Percentiles rank a stretch among this genome's conserved stretches.
Conservation (phyloP, 2,329 filamentous ascomycete genomes). For the Nemania sp. region DNA sequence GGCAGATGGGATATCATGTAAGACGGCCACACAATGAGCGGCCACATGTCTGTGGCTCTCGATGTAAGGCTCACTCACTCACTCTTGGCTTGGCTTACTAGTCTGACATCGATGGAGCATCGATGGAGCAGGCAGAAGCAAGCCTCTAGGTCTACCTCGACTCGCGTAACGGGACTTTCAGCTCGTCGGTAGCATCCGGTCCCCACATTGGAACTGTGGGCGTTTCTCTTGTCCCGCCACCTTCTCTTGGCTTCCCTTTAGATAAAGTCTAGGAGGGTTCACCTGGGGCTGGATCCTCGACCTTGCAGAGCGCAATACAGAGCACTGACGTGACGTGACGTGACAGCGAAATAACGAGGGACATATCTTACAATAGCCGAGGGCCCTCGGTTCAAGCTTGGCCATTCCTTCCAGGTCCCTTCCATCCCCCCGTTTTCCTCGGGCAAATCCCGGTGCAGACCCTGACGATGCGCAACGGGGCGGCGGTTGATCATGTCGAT, state of each 20-base stretch:
- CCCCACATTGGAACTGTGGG: conserved; percentile 13
- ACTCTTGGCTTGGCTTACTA: conserved; percentile 13
- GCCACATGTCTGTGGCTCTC: conserved; percentile 8
- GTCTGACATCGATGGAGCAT: conserved; percentile 13
- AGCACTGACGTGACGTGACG: background rate
- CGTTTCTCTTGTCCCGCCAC: background rate
- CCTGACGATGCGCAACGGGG: conserved; percentile 11
- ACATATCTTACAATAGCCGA: background rate
- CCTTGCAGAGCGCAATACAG: conserved; percentile 13
- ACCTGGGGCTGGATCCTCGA: conserved; percentile 10
- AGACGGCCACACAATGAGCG: conserved; percentile 9
- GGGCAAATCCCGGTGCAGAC: background rate
- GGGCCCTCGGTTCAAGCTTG: background rate
- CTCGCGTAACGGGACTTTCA: conserved; percentile 20
- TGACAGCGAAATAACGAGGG: background rate
- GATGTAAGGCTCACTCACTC: conserved; percentile 3
- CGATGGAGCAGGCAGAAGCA: background rate
- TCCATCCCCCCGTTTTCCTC: too few relatives aligned
- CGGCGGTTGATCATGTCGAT: conserved; percentile 11
- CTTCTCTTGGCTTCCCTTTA: background rate
- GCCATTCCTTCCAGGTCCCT: conserved; percentile 7
- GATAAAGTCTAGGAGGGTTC: background rate
- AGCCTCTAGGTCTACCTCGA: background rate
- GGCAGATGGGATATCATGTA: background rate
- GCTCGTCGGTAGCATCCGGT: conserved; percentile 14